A percentile compares a stretch with the other conserved stretches of the same genome.
phyloP scores from a whole-genome alignment of 306 rosid genomes.

The Oxytropis ochrocephala region DNA sequence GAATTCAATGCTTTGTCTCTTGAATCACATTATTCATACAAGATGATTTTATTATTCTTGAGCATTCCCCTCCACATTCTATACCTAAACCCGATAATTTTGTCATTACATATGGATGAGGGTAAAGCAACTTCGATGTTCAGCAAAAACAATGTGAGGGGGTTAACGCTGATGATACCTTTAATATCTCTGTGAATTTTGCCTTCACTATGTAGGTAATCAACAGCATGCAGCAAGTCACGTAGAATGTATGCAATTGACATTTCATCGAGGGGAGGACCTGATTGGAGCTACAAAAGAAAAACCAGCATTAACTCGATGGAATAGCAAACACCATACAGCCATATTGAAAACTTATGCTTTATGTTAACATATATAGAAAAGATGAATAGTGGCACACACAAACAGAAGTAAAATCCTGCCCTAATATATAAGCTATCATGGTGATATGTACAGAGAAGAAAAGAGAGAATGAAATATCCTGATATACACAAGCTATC shows the following conservation, averaged over 20 bases:
- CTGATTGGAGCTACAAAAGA: slow-evolving; percentile 81
- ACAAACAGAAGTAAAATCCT: not conserved
- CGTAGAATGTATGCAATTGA: slow-evolving; percentile 93
- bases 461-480: not conserved
- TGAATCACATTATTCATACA: not conserved
- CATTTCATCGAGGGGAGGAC: slow-evolving; percentile 88
- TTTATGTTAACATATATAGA: not conserved
- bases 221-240: slow-evolving; percentile 91
- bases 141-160: not conserved
- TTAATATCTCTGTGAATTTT: slow-evolving; percentile 96
- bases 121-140: slow-evolving; percentile 1
- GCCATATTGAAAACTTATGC: not conserved
- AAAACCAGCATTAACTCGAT: slow-evolving; percentile 17
- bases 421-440: not conserved
- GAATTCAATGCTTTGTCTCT: not conserved
- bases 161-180: slow-evolving; percentile 40
- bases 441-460: not conserved
- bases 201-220: slow-evolving; percentile 90
- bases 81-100: not conserved
- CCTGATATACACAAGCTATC: too few species aligned
- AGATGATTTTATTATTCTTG: not conserved
- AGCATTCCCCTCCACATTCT: not conserved
- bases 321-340: slow-evolving; percentile 1
- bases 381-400: not conserved
- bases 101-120: not conserved